These are phyloP conservation scores for Alternaria hordeiaustralica DNA, from an alignment of 2,329 filamentous ascomycete species.

Conservation along the genomic window DNA sequence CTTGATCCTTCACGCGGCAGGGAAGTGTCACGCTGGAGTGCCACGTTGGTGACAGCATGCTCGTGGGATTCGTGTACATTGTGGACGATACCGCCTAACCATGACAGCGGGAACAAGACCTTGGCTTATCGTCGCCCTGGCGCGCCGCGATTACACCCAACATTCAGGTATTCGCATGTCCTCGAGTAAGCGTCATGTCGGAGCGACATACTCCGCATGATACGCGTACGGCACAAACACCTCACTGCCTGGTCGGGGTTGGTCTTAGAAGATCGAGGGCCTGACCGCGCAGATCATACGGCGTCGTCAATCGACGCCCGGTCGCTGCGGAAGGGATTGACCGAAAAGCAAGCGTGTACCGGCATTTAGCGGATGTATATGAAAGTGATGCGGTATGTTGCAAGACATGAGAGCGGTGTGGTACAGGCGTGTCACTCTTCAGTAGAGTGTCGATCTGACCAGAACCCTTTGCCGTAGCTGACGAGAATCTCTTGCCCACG, in stretches of 20 bases:
- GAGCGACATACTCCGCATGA: neutral
- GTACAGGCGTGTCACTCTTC: conserved; percentile 9
- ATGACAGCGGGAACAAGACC: neutral
- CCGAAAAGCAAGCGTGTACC: neutral
- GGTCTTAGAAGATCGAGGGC: neutral
- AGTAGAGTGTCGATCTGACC: conserved; percentile 46
- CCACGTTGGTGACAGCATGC: neutral
- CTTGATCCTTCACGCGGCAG: conserved; percentile 3
- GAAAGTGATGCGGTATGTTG: neutral
- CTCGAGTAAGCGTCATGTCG: neutral
- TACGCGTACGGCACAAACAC: neutral
- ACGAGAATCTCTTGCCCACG: conserved; percentile 60
- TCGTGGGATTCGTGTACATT: neutral
- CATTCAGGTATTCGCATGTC: neutral
- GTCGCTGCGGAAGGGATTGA: neutral
- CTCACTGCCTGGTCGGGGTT: neutral
- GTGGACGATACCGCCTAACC: neutral
- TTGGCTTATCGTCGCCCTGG: neutral
- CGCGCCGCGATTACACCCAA: neutral
- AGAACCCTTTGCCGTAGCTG: conserved; percentile 62
- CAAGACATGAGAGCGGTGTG: neutral
- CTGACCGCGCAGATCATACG: neutral
- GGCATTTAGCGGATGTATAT: neutral
- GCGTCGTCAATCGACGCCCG: neutral
- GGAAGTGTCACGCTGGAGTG: conserved; percentile 1